Percentiles rank a stretch among this genome's conserved stretches.
These are phyloP conservation scores for Houttuynia cordata DNA, from an alignment of 164 flowering plant genomes.

Conservation along the genomic window DNA sequence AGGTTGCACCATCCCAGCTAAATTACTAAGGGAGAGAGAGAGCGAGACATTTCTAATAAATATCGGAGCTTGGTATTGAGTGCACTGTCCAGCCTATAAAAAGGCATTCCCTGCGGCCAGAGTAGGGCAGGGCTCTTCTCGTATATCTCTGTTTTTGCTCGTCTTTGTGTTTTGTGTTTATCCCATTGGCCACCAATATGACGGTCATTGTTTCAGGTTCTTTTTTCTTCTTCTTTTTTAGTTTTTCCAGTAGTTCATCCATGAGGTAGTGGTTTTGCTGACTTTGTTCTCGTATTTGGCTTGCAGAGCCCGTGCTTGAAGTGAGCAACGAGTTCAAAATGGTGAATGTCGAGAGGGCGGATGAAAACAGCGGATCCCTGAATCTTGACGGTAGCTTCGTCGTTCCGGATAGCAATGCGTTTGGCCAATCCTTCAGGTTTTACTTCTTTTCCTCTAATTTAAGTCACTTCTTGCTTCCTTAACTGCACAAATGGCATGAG, in stretches of 20 bases:
- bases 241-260: background rate
- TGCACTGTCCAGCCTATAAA: background rate
- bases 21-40: too few species aligned
- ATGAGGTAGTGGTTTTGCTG: background rate
- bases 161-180: background rate
- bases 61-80: too few species aligned
- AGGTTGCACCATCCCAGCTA: too few species aligned
- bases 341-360: background rate
- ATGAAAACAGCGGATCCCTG: constrained; percentile 1
- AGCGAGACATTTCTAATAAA: too few species aligned
- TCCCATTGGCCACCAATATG: background rate
- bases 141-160: background rate
- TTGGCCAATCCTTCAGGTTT: constrained; percentile 29
- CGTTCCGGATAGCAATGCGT: constrained; percentile 23
- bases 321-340: background rate
- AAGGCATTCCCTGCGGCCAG: background rate
- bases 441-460: too few species aligned
- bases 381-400: constrained; percentile 17
- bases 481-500: background rate
- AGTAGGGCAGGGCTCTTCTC: background rate
- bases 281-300: background rate
- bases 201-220: constrained; percentile 16
- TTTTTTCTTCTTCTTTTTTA: background rate
- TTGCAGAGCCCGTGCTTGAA: constrained; percentile 11
- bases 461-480: background rate